Evolutionary conservation across 352 stramenopile genomes (phyloP), one percentile per base, ranked within the genome.

Genomic region (Pythium vanterpoolii): DNA sequence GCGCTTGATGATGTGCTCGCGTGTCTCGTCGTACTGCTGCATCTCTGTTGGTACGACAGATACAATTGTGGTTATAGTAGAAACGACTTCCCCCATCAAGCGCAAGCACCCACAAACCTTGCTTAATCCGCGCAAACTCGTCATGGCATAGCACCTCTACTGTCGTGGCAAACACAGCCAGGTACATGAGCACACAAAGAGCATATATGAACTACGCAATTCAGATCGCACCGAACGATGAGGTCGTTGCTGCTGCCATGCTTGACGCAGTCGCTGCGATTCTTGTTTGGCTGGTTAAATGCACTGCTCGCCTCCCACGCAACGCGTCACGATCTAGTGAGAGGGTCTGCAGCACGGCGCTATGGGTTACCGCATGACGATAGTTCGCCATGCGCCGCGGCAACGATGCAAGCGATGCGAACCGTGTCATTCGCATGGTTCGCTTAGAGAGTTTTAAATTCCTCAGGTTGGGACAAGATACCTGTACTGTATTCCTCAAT

Each of bases 1-100:
- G 28, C 84, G 86, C 77, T 98, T 98, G 62, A 98, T 98, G 49
- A 98, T 87, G 51, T 86, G 72, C 73, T 98, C 95, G 16, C 95
- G 77, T 52, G 93, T 85, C 31, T 96, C 85, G 68, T 98, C 94
- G 36, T 92, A 81, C 66, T 95, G 76, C 58, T 97, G 89, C 80
- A 98, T 96, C 48, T 89, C 85, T 89, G n/a, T n/a, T n/a, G n/a
- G n/a, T n/a, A 47, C 19, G n/a, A 42, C 4, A 42, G 34, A 42
- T 21, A 42, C 24, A 8, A 36, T 48, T 10, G 28, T 16, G 43
- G 27, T 49, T 36, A 42, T n/a, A n/a, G 28, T 16, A 13, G 44
- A n/a, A n/a, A n/a, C n/a, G n/a, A n/a, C n/a, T n/a, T n/a, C n/a
- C n/a, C n/a, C n/a, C n/a, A n/a, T 23, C 18, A 13, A 24, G 5